These are phyloP conservation scores for Purpureocillium lavendulum DNA, from an alignment of 2,329 filamentous ascomycete species.

Conservation along the genomic window DNA sequence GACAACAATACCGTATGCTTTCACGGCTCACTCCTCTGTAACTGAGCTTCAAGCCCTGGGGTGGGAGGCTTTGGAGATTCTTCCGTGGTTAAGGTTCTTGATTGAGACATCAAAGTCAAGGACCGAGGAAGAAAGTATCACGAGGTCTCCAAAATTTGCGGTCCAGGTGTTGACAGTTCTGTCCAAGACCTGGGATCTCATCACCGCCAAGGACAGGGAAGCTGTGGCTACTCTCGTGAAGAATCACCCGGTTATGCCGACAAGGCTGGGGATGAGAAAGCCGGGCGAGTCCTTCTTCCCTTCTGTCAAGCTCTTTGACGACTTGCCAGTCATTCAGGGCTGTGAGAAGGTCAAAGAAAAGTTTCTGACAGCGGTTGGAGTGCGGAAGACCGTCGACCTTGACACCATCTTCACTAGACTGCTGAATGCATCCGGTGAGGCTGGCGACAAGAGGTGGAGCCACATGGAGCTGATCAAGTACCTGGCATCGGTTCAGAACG, in stretches of 20 bases:
- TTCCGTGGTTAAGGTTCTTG: conserved; percentile 78
- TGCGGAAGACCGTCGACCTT: conserved; percentile 90
- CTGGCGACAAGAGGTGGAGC: conserved; percentile 65
- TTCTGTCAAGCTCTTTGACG: conserved; percentile 89
- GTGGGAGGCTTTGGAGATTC: conserved; percentile 77
- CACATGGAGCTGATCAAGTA: conserved; percentile 95
- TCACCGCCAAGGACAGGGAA: conserved; percentile 58
- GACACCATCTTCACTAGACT: conserved; percentile 88
- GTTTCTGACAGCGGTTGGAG: conserved; percentile 72
- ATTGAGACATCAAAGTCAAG: conserved; percentile 57
- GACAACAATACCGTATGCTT: conserved; percentile 75
- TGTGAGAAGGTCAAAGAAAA: conserved; percentile 83
- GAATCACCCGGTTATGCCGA: conserved; percentile 71
- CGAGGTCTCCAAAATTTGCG: conserved; percentile 64
- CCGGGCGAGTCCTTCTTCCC: conserved; percentile 86
- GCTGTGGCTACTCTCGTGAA: conserved; percentile 58
- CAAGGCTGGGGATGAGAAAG: conserved; percentile 80
- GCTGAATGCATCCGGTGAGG: conserved; percentile 49
- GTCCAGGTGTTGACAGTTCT: conserved; percentile 68
- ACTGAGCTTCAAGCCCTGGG: conserved; percentile 70
- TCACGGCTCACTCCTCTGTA: conserved; percentile 61
- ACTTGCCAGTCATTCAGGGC: conserved; percentile 72
- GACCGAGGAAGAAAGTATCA: conserved; percentile 59
- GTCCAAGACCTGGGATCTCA: conserved; percentile 84
- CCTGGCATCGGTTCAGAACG: conserved; percentile 77